A percentile compares a stretch with the other conserved stretches of the same genome.
phyloP scores from a whole-genome alignment of 176 grass and related monocot genomes.

The Bromus sterilis region DNA sequence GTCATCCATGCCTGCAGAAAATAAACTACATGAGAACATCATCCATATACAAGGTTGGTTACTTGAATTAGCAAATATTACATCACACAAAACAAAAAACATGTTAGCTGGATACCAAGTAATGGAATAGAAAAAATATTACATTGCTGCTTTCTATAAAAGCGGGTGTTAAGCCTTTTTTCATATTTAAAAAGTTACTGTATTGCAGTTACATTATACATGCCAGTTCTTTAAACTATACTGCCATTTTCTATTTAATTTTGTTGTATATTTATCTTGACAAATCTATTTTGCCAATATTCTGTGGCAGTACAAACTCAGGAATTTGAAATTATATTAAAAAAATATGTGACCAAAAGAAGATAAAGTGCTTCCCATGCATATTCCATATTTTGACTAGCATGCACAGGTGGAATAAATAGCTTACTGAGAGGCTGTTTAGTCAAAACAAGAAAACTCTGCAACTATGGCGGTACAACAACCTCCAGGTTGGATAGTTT shows the following conservation, averaged over 20 bases:
- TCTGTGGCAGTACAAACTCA: neutral
- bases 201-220: neutral
- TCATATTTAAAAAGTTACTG: neutral
- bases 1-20: constrained; percentile 83
- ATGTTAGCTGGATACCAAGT: neutral
- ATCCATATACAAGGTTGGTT: neutral
- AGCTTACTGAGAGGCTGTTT: neutral
- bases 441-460: neutral
- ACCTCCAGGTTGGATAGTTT: neutral
- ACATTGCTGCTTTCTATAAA: neutral
- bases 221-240: neutral
- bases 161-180: neutral
- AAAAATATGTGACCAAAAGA: neutral
- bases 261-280: neutral
- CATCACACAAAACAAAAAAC: neutral
- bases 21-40: constrained; percentile 8
- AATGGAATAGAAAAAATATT: neutral
- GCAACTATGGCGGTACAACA: neutral
- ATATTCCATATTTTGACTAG: neutral
- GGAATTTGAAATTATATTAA: neutral
- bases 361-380: neutral
- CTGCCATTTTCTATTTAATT: neutral
- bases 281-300: neutral
- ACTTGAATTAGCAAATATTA: neutral
- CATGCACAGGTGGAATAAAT: neutral